phyloP scores from a whole-genome alignment of 768 basidiomycete species.

The Lentinula boryana region DNA sequence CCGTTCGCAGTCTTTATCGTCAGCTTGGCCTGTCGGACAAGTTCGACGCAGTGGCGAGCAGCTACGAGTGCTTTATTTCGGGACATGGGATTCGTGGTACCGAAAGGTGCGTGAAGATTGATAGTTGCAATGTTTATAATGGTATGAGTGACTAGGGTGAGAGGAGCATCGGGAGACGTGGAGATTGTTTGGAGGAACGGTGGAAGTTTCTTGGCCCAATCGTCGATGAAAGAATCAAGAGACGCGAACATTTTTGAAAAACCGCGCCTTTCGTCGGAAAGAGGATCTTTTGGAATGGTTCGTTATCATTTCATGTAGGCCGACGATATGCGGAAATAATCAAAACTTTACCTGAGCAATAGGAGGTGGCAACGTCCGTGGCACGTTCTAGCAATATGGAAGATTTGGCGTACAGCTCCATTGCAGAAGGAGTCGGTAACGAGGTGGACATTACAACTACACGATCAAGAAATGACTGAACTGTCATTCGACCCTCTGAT shows the following conservation, averaged over 20 bases:
- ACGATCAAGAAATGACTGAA: not conserved
- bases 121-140: slow-evolving; percentile 19
- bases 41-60: not conserved
- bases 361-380: slow-evolving; percentile 9
- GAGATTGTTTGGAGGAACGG: not conserved
- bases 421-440: not conserved
- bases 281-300: slow-evolving; percentile 11
- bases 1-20: not conserved
- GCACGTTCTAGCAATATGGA: slow-evolving; percentile 19
- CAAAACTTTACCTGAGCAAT: slow-evolving; percentile 11
- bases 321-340: not conserved
- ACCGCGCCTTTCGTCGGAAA: slow-evolving; percentile 11
- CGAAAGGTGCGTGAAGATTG: slow-evolving; percentile 17
- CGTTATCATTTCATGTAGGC: not conserved
- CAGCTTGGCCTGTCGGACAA: not conserved
- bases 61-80: not conserved
- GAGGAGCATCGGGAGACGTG: not conserved
- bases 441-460: not conserved
- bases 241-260: slow-evolving; percentile 16
- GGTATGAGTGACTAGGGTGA: slow-evolving; percentile 19
- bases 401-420: not conserved
- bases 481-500: not conserved
- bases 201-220: slow-evolving; percentile 5
- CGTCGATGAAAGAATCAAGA: slow-evolving; percentile 19
- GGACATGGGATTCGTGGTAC: slow-evolving; percentile 6